Percentiles rank a stretch among this genome's conserved stretches.
These are phyloP conservation scores for Ensete ventricosum DNA, from an alignment of 176 grass and related monocot species.

Conservation along the genomic window DNA sequence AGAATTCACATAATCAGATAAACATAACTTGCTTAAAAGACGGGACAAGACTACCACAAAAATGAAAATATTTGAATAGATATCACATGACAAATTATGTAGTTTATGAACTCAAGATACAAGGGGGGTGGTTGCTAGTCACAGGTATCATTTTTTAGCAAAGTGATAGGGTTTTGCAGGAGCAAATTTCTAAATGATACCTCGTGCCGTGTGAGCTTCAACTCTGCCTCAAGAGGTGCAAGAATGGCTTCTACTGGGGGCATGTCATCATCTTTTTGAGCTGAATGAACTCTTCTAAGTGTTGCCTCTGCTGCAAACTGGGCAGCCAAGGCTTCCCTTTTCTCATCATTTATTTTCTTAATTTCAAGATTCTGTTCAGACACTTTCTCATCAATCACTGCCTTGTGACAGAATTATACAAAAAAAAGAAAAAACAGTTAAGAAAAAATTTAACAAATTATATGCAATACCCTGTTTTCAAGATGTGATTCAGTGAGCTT, in stretches of 20 bases:
- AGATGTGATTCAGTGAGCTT: conserved; percentile 56
- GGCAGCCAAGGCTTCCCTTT: conserved; percentile 72
- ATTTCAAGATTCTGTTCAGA: conserved; percentile 74
- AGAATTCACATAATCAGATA: background rate
- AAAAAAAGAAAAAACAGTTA: background rate
- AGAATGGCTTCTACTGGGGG: conserved; percentile 98
- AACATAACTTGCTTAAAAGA: background rate
- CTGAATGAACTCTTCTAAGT: conserved; percentile 87
- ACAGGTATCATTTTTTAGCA: background rate
- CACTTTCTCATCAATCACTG: background rate
- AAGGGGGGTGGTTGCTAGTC: background rate
- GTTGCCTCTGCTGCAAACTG: conserved; percentile 97
- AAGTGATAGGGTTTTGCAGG: too few species aligned
- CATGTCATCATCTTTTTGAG: conserved; percentile 97
- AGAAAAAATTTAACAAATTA: background rate
- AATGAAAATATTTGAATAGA: background rate
- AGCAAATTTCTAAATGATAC: conserved; percentile 20
- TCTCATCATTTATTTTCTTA: conserved; percentile 95
- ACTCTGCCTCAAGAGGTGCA: conserved; percentile 86
- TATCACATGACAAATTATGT: too few species aligned
- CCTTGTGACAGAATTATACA: background rate
- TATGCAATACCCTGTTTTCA: conserved; percentile 51
- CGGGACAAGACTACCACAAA: background rate
- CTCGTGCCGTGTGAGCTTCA: conserved; percentile 76
- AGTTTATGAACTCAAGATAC: too few species aligned